These are phyloP conservation scores for Linanthus parryae DNA, from an alignment of 148 eudicot genomes.

Conservation along the genomic window DNA sequence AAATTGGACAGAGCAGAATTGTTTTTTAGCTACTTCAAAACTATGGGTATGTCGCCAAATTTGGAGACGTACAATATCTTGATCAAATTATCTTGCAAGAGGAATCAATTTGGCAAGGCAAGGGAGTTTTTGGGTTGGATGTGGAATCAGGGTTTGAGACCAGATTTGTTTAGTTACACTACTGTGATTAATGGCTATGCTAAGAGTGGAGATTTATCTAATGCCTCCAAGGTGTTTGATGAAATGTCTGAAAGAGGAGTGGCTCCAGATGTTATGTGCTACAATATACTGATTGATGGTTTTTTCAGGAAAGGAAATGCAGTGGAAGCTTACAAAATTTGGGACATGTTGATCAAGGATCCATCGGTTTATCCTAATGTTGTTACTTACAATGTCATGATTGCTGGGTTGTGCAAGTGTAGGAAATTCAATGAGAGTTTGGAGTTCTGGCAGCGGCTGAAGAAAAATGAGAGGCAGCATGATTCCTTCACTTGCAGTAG, in stretches of 20 bases:
- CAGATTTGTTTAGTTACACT: constrained; percentile 65
- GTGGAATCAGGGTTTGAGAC: constrained; percentile 38
- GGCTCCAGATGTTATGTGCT: constrained; percentile 59
- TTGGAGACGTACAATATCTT: constrained; percentile 61
- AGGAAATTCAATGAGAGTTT: constrained; percentile 48
- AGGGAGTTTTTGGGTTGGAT: constrained; percentile 45
- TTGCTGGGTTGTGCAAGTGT: constrained; percentile 64
- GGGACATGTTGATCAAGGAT: constrained; percentile 48
- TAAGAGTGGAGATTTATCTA: constrained; percentile 35
- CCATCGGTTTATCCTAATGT: constrained; percentile 51
- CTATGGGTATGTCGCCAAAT: constrained; percentile 43
- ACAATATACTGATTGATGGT: constrained; percentile 74
- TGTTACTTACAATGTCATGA: constrained; percentile 67
- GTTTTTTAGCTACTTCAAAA: constrained; percentile 40
- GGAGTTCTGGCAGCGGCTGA: constrained; percentile 60
- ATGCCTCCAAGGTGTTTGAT: constrained; percentile 59
- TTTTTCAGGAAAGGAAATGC: constrained; percentile 45
- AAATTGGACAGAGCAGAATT: constrained; percentile 49
- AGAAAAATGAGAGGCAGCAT: constrained; percentile 43
- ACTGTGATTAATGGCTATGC: constrained; percentile 54
- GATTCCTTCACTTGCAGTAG: constrained; percentile 71
- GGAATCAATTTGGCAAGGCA: constrained; percentile 37
- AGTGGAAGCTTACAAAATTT: constrained; percentile 40
- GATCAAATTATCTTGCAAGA: constrained; percentile 63
- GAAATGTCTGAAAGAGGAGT: constrained; percentile 71